Evolutionary conservation across 2,329 filamentous ascomycete genomes (phyloP).

Genomic region (Fusarium palustre): DNA sequence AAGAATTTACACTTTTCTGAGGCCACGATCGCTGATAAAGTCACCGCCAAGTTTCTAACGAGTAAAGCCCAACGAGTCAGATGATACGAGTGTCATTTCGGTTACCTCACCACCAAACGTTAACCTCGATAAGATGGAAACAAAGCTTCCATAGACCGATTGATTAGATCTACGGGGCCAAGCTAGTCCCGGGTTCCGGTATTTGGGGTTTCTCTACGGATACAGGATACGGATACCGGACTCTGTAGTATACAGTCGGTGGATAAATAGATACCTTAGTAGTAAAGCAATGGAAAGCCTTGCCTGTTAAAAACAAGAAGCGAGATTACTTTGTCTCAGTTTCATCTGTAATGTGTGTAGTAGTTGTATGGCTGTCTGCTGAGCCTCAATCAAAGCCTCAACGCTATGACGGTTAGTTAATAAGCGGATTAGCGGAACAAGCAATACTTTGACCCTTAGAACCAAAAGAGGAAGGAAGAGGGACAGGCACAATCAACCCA

Average conservation of each 20-base stretch:
- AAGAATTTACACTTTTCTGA: slow-evolving; percentile 19
- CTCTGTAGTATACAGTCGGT: too few relatives aligned
- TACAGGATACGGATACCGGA: neutral
- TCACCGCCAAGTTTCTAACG: slow-evolving; percentile 13
- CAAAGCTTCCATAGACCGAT: neutral
- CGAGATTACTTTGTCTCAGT: neutral
- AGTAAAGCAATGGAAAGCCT: neutral
- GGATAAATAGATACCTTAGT: too few relatives aligned
- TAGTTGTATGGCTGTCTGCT: neutral
- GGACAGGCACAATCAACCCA: too few relatives aligned
- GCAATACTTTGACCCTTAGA: neutral
- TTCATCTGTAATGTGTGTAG: too few relatives aligned
- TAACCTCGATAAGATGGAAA: neutral
- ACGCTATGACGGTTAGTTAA: neutral
- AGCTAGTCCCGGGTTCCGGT: neutral
- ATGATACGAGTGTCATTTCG: slow-evolving; percentile 18
- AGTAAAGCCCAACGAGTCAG: slow-evolving; percentile 10
- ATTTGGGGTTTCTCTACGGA: neutral
- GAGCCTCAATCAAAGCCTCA: neutral
- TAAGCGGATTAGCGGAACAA: neutral
- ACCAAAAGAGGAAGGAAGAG: too few relatives aligned
- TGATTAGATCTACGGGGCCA: neutral
- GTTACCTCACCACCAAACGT: neutral
- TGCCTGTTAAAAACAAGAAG: neutral
- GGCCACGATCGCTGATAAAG: neutral